A percentile compares a stretch with the other conserved stretches of the same genome.
phyloP scores from a whole-genome alignment of 805 yeast genomes.

The Saccharomycopsis babjevae region DNA sequence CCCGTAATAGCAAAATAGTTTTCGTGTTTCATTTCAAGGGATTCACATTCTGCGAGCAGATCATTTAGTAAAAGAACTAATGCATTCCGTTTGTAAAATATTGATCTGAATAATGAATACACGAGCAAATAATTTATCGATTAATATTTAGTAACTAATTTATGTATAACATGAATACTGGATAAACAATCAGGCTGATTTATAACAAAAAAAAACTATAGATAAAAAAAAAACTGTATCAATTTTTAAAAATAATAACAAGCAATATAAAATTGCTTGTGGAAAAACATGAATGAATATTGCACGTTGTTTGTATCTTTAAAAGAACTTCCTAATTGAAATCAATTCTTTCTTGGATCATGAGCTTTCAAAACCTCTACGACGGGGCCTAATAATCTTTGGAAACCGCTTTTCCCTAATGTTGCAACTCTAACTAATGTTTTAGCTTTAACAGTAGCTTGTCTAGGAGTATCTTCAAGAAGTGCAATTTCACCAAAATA shows the following conservation, averaged over 20 bases:
- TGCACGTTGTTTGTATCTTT: too few relatives aligned
- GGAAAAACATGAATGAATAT: too few relatives aligned
- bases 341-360: constrained; percentile 52
- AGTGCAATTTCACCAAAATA: constrained; percentile 96
- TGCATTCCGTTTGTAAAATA: too few relatives aligned
- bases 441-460: constrained; percentile 80
- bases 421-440: constrained; percentile 80
- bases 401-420: constrained; percentile 84
- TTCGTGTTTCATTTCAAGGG: too few relatives aligned
- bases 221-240: background rate
- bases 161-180: background rate
- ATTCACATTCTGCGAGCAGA: too few relatives aligned
- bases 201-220: background rate
- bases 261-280: too few relatives aligned
- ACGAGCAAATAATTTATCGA: background rate
- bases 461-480: constrained; percentile 84
- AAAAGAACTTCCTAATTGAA: background rate
- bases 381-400: constrained; percentile 88
- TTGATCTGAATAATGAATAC: too few relatives aligned
- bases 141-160: background rate
- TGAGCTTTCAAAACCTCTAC: constrained; percentile 78
- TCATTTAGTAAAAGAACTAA: too few relatives aligned
- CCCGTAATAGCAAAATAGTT: too few relatives aligned
- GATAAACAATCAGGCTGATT: background rate
- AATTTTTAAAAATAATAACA: background rate